Conservation (phyloP, 768 basidiomycete species). For the Tremella mesenterica region DNA sequence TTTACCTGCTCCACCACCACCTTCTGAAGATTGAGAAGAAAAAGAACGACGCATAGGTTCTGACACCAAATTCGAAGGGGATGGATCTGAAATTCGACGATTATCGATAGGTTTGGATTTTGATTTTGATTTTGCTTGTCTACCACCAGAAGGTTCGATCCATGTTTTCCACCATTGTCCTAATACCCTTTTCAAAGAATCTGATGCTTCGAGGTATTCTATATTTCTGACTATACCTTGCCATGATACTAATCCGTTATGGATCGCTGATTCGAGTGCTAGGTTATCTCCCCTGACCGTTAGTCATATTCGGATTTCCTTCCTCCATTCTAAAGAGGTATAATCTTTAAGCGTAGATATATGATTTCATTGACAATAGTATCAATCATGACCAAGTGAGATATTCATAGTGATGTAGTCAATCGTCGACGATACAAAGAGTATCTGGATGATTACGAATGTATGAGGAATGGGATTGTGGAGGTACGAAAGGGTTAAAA, state of each 20-base stretch:
- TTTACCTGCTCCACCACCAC: too few relatives aligned
- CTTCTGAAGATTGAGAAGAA: neutral
- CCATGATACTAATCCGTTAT: conserved; percentile 62
- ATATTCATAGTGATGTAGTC: too few relatives aligned
- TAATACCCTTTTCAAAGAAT: conserved; percentile 68
- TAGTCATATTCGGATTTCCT: conserved; percentile 57
- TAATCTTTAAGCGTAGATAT: too few relatives aligned
- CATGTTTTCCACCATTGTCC: conserved; percentile 65
- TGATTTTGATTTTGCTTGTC: neutral
- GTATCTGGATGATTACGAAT: neutral
- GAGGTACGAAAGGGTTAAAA: too few relatives aligned
- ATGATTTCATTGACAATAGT: too few relatives aligned
- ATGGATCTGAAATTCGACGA: neutral
- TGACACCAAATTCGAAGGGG: neutral
- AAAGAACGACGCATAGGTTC: neutral
- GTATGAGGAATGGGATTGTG: neutral
- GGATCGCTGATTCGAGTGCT: conserved; percentile 61
- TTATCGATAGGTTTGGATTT: neutral
- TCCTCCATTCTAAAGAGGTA: conserved; percentile 73
- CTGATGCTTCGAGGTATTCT: conserved; percentile 70
- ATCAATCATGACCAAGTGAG: too few relatives aligned
- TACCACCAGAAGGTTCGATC: conserved; percentile 42
- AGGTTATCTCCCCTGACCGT: conserved; percentile 62
- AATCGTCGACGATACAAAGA: neutral
- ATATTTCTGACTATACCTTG: conserved; percentile 80